A percentile compares a stretch with the other conserved stretches of the same genome.
Evolutionary conservation across 202 grass and related monocot species (phyloP).

Genomic region (Brachypodium distachyon): DNA sequence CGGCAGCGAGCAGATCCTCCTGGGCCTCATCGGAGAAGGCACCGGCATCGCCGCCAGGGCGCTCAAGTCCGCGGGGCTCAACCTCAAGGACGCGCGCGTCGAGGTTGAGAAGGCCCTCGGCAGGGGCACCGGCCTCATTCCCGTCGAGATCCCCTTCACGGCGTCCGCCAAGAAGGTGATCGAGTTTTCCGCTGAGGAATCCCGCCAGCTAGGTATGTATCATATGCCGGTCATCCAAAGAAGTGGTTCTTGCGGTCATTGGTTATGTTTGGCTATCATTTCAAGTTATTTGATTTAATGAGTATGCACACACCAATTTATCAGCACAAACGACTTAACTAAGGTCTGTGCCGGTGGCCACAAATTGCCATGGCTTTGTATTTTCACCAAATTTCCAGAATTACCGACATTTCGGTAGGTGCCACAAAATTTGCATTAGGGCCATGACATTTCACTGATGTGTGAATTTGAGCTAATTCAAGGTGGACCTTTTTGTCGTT

Average conservation of each 20-base stretch:
- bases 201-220: conserved; percentile 33
- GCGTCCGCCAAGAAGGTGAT: conserved; percentile 34
- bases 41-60: conserved; percentile 34
- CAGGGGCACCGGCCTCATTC: conserved; percentile 31
- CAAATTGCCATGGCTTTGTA: not conserved
- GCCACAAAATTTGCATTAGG: not conserved
- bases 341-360: not conserved
- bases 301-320: not conserved
- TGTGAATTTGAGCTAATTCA: not conserved
- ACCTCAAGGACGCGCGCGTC: conserved; percentile 38
- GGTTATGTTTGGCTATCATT: not conserved
- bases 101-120: conserved; percentile 59
- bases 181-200: conserved; percentile 32
- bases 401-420: not conserved
- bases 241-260: not conserved
- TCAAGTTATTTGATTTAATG: not conserved
- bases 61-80: conserved; percentile 41
- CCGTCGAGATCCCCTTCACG: conserved; percentile 46
- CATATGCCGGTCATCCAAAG: not conserved
- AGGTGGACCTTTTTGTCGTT: not conserved
- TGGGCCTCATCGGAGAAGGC: conserved; percentile 30
- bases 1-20: conserved; percentile 53
- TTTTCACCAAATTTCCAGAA: not conserved
- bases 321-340: not conserved
- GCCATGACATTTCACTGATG: not conserved